Evolutionary conservation across 1,139 yeast species (phyloP).

Genomic region (Suhomyces bokatorum): DNA sequence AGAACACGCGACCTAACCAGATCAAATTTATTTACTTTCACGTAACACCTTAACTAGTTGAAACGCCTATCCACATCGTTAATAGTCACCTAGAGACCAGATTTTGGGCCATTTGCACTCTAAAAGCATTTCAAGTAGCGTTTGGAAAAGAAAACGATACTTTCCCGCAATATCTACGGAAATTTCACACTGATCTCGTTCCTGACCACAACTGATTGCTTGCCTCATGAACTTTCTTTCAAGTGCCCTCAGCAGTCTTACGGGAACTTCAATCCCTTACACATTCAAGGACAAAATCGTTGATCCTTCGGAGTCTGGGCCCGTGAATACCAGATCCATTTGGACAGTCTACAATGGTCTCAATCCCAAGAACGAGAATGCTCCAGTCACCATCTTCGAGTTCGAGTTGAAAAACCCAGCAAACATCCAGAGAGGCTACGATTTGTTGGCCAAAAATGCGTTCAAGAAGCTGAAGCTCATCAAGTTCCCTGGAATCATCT

Average conservation of each 20-base stretch:
- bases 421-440: slow-evolving; percentile 29
- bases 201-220: neutral
- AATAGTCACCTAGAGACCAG: neutral
- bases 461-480: slow-evolving; percentile 64
- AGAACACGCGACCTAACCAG: neutral
- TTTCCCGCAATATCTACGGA: too few relatives aligned
- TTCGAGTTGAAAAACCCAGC: slow-evolving; percentile 51
- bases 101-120: neutral
- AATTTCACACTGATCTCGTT: too few relatives aligned
- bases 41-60: neutral
- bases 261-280: slow-evolving; percentile 60
- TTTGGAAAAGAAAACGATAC: too few relatives aligned
- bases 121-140: neutral
- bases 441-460: slow-evolving; percentile 61
- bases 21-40: neutral
- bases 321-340: slow-evolving; percentile 32
- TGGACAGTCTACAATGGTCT: slow-evolving; percentile 54
- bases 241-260: slow-evolving; percentile 54
- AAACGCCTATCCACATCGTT: neutral
- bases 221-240: slow-evolving; percentile 59
- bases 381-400: slow-evolving; percentile 60
- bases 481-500: slow-evolving; percentile 76
- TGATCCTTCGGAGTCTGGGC: slow-evolving; percentile 27
- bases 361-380: slow-evolving; percentile 39
- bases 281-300: slow-evolving; percentile 48